Conservation (phyloP, 2,329 filamentous ascomycete genomes). For the Calycina herbarum region DNA sequence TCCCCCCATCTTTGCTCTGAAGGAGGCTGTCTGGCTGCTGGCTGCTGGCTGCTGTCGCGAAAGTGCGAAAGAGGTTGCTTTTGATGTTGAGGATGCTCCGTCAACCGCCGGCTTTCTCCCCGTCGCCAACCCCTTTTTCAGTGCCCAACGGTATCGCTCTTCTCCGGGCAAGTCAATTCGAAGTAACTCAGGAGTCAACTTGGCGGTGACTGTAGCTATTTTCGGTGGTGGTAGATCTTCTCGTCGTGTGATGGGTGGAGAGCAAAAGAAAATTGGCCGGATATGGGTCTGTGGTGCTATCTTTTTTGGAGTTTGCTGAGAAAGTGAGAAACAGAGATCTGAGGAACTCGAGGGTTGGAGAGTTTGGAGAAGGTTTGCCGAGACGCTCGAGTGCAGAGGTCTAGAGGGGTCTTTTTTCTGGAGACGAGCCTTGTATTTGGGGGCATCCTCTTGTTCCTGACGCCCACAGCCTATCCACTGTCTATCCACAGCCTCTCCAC, state of each 20-base stretch:
- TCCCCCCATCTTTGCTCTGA: neutral
- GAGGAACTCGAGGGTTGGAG: neutral
- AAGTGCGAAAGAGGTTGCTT: neutral
- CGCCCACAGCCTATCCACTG: neutral
- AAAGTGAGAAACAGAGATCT: neutral
- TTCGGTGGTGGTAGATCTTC: constrained; percentile 4
- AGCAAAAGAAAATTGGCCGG: neutral
- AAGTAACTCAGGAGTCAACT: neutral
- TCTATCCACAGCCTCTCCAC: neutral
- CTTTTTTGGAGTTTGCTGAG: neutral
- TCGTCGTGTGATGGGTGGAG: constrained; percentile 5
- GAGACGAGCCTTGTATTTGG: too few species aligned
- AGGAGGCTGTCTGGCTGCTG: neutral
- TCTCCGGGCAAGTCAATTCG: neutral
- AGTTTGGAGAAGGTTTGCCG: neutral
- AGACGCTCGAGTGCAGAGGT: neutral
- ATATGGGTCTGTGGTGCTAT: neutral
- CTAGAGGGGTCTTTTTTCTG: neutral
- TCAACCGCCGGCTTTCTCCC: neutral
- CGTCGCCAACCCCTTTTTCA: neutral
- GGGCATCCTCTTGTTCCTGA: neutral
- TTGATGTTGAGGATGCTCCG: neutral
- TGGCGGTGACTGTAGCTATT: constrained; percentile 1
- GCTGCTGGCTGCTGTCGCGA: too few species aligned
- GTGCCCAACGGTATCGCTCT: neutral